Percentiles rank a stretch among this genome's conserved stretches.
Evolutionary conservation across 331 rosid species (phyloP).

Genomic region (Phaseolus coccineus): DNA sequence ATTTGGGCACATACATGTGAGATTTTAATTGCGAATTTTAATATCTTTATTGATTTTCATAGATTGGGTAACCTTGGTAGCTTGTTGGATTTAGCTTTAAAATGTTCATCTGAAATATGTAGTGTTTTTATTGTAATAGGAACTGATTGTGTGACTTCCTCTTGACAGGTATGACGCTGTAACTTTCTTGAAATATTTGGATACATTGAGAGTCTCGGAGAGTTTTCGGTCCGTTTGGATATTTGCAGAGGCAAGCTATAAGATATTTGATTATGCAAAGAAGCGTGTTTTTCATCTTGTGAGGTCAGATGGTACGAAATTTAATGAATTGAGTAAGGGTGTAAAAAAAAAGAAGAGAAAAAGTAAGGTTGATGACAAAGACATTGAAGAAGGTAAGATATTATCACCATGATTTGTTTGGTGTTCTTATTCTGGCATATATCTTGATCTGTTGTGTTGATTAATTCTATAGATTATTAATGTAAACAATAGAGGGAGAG

Average conservation of each 20-base stretch:
- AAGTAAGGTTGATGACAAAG: constrained; percentile 59
- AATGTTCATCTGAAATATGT: constrained; percentile 29
- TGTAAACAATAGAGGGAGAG: constrained; percentile 7
- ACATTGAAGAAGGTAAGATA: constrained; percentile 61
- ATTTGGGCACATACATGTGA: not conserved
- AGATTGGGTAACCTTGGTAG: not conserved
- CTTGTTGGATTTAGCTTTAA: constrained; percentile 23
- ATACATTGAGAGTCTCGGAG: constrained; percentile 89
- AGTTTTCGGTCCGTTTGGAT: constrained; percentile 95
- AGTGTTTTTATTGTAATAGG: constrained; percentile 3
- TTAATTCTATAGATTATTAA: constrained; percentile 18
- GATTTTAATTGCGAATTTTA: not conserved
- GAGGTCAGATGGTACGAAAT: constrained; percentile 66
- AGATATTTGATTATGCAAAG: constrained; percentile 90
- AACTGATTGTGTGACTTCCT: constrained; percentile 49
- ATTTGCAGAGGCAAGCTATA: constrained; percentile 97
- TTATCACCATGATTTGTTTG: constrained; percentile 27
- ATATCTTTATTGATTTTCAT: not conserved
- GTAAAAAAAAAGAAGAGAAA: constrained; percentile 69
- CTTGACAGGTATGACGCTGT: constrained; percentile 87
- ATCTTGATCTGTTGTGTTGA: constrained; percentile 29
- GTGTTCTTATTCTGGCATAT: constrained; percentile 6
- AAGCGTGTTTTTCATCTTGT: constrained; percentile 84
- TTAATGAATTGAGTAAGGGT: constrained; percentile 56
- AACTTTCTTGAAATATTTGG: constrained; percentile 93